A percentile compares a stretch with the other conserved stretches of the same genome.
phyloP scores from a whole-genome alignment of 805 yeast genomes.

The Starmerella vitae region DNA sequence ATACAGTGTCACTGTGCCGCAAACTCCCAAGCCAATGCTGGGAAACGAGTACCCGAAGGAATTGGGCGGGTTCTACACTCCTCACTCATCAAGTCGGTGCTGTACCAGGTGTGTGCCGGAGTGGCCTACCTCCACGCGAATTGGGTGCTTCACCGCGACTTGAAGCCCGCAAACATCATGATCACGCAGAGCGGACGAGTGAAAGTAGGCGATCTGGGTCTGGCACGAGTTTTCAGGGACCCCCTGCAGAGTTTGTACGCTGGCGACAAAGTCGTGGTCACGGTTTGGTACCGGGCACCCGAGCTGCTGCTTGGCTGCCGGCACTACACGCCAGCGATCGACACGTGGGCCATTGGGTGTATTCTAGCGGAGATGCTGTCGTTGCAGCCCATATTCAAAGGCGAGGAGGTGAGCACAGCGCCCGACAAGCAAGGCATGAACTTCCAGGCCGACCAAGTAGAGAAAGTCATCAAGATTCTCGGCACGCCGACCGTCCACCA shows the following conservation, averaged over 20 bases:
- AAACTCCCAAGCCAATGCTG: neutral
- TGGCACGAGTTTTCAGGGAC: slow-evolving; percentile 76
- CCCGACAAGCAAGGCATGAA: slow-evolving; percentile 7
- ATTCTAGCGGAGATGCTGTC: slow-evolving; percentile 83
- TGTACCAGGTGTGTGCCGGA: slow-evolving; percentile 89
- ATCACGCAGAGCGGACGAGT: slow-evolving; percentile 80
- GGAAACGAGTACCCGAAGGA: neutral
- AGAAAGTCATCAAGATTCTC: slow-evolving; percentile 79
- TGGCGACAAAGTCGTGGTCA: slow-evolving; percentile 92
- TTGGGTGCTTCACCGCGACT: slow-evolving; percentile 91
- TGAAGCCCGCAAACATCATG: slow-evolving; percentile 97
- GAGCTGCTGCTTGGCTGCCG: slow-evolving; percentile 81
- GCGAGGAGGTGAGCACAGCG: slow-evolving; percentile 74
- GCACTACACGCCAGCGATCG: slow-evolving; percentile 85
- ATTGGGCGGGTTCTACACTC: slow-evolving; percentile 42
- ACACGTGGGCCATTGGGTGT: slow-evolving; percentile 93
- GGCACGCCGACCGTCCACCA: slow-evolving; percentile 70
- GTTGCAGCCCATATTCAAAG: slow-evolving; percentile 85
- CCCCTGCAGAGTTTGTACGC: slow-evolving; percentile 75
- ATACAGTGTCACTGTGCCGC: slow-evolving; percentile 68
- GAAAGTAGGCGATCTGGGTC: slow-evolving; percentile 88
- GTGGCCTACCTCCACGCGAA: slow-evolving; percentile 84
- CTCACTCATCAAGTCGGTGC: slow-evolving; percentile 58
- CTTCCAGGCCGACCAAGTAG: slow-evolving; percentile 83
- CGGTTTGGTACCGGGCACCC: slow-evolving; percentile 95